Percentiles rank a stretch among this genome's conserved stretches.
Evolutionary conservation across 345 rosid species (phyloP).

Genomic region (Eucalyptus polyanthemos): DNA sequence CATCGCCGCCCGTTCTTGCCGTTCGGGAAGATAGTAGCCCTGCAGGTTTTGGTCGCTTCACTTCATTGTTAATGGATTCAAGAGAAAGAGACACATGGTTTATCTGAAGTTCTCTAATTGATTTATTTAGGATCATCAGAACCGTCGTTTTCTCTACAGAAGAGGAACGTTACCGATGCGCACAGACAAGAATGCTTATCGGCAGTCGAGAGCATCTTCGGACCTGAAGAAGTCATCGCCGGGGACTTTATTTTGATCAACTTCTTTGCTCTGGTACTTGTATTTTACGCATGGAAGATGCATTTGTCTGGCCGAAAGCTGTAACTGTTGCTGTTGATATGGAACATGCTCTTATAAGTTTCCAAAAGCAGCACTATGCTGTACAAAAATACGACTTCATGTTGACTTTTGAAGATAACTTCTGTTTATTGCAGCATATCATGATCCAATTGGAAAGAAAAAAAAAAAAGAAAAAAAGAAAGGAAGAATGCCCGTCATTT

Average conservation of each 20-base stretch:
- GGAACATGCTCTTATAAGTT: background rate
- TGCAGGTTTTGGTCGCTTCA: conserved; percentile 15
- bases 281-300: background rate
- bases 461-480: background rate
- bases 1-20: conserved; percentile 68
- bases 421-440: background rate
- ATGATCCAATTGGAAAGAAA: background rate
- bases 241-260: conserved; percentile 70
- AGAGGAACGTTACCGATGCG: conserved; percentile 17
- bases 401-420: background rate
- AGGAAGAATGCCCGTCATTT: background rate
- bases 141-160: conserved; percentile 15
- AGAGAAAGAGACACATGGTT: background rate
- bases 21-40: background rate
- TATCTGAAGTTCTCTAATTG: background rate
- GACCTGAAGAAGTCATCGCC: conserved; percentile 26
- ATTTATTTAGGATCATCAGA: conserved; percentile 12
- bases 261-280: conserved; percentile 76
- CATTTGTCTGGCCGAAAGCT: background rate
- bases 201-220: conserved; percentile 41
- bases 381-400: fast-evolving
- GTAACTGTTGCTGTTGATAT: background rate
- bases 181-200: conserved; percentile 64
- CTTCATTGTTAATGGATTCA: background rate
- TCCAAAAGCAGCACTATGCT: background rate